These are phyloP conservation scores for Sonneratia caseolaris DNA, from an alignment of 345 rosid species.

Conservation along the genomic window DNA sequence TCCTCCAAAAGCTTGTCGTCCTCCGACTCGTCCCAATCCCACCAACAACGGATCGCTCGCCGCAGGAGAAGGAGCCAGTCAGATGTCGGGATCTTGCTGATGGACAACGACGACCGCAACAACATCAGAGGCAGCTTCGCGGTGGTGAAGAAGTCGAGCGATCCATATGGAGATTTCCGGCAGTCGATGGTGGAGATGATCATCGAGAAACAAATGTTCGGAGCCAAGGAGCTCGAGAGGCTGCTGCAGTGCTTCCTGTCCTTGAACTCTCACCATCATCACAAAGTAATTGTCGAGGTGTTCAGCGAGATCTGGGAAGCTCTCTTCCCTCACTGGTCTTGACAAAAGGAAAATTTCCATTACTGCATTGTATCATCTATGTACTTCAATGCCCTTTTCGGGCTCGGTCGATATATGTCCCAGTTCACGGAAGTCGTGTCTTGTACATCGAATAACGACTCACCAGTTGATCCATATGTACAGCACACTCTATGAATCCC, in stretches of 20 bases:
- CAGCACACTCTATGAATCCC: background rate
- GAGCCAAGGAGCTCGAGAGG: conserved; percentile 44
- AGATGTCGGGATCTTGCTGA: conserved; percentile 15
- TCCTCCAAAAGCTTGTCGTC: conserved; percentile 59
- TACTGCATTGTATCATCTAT: background rate
- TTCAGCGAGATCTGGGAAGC: conserved; percentile 61
- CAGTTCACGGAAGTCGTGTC: background rate
- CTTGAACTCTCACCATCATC: conserved; percentile 60
- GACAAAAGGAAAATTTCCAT: background rate
- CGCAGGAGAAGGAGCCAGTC: conserved; percentile 11
- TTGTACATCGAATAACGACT: background rate
- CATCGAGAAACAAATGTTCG: conserved; percentile 58
- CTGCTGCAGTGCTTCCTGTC: conserved; percentile 65
- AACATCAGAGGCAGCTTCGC: conserved; percentile 65
- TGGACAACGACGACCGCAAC: conserved; percentile 13
- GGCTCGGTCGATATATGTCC: background rate
- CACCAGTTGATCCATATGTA: background rate
- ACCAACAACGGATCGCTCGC: conserved; percentile 2
- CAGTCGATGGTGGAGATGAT: conserved; percentile 86
- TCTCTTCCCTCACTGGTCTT: conserved; percentile 36
- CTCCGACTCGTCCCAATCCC: conserved; percentile 40
- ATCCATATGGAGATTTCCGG: conserved; percentile 64
- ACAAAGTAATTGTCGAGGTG: conserved; percentile 48
- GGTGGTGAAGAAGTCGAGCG: conserved; percentile 67
- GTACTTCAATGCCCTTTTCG: background rate